Base-by-base conservation (phyloP, 768 basidiomycete genomes). In the Daedaleopsis sinensis region DNA sequence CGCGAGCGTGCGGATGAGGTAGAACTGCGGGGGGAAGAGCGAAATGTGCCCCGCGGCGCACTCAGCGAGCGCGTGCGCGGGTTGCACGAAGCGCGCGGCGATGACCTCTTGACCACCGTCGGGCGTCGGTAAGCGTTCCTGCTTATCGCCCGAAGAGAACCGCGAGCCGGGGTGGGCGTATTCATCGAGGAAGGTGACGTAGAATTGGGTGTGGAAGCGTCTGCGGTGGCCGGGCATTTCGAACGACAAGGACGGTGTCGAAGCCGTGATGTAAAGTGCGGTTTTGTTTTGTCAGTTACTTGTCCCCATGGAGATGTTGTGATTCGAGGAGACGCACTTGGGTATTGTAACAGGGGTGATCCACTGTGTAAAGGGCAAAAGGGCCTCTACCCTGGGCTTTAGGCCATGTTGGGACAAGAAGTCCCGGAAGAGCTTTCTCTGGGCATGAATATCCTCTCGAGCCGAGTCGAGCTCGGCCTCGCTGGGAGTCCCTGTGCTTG, bases 361-460 rank as follows among this genome's bases (percentile, higher is more conserved):
- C 90, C 90, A 91, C 66, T 85, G 79, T 1, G 88, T 90, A 70
- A 91, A 89, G 1, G 87, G 88, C n/a, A 87, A 68, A 19, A 91
- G 73, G 1, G 80, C 74, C 15, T 75, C 68, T 10, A 75, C 63
- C 65, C 85, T 82, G 3, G 82, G 71, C 37, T 69, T 72, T 57
- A 90, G 74, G 11, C 71, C 49, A 60, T 84, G 71, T 19, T 77
- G 69, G 10, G 71, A 65, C 18, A 90, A 78, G 68, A 90, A 90
- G 8, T 78, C 70, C 13, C 76, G 71, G 69, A 90, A 90, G 7
- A 73, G 68, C 27, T 77, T 71, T 58, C 75, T 76, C 67, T 82
- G 81, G 18, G 81, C 70, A 65, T 90, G 86, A 23, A 91, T 81
- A 3, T 77, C 78, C 63, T 76, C 74, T 18, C 89, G 84, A 3